These are phyloP conservation scores for Ogataea paraovalis DNA, from an alignment of 805 yeast species.

Conservation along the genomic window DNA sequence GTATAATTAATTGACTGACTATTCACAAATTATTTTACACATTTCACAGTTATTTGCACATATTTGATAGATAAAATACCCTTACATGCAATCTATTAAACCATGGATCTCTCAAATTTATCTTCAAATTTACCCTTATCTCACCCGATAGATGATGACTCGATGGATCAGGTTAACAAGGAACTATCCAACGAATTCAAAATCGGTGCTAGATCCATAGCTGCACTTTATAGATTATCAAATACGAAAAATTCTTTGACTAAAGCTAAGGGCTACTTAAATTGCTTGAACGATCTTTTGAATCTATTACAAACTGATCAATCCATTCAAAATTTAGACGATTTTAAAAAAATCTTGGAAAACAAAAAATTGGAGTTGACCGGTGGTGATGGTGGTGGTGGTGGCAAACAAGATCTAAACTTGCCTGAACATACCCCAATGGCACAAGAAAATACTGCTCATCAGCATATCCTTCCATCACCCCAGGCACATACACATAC, in stretches of 20 bases:
- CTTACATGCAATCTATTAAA: too few relatives aligned
- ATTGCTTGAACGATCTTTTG: conserved; percentile 53
- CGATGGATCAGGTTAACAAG: conserved; percentile 44
- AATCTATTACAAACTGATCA: conserved; percentile 19
- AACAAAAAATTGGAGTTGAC: conserved; percentile 26
- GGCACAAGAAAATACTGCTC: too few relatives aligned
- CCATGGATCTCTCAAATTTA: conserved; percentile 62
- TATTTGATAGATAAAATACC: too few relatives aligned
- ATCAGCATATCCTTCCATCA: too few relatives aligned
- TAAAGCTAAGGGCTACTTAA: conserved; percentile 55
- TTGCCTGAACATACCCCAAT: too few relatives aligned
- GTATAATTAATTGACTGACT: too few relatives aligned
- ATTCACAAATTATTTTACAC: too few relatives aligned
- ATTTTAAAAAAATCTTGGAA: conserved; percentile 35
- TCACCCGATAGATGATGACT: conserved; percentile 41
- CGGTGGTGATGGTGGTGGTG: too few relatives aligned
- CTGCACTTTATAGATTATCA: conserved; percentile 60
- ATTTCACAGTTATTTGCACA: too few relatives aligned
- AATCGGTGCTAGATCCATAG: conserved; percentile 67
- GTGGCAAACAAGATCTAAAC: too few relatives aligned
- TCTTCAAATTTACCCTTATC: conserved; percentile 54
- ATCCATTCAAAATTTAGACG: conserved; percentile 30
- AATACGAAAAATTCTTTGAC: conserved; percentile 46
- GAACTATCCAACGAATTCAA: conserved; percentile 63
- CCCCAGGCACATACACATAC: neutral